phyloP scores from a whole-genome alignment of 495 filamentous ascomycete genomes.

The Neurospora sp. region DNA sequence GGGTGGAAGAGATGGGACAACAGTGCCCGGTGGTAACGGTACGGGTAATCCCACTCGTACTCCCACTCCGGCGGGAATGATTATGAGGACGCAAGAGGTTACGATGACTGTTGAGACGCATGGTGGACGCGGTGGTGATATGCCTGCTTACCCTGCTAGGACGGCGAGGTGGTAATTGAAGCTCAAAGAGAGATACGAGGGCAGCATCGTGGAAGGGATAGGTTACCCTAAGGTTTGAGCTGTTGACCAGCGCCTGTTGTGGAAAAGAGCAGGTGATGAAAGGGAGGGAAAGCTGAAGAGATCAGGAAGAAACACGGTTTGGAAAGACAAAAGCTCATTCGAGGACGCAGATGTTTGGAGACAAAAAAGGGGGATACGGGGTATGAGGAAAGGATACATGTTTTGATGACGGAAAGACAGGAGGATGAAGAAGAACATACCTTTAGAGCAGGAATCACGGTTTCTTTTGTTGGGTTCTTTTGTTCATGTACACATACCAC shows the following conservation, averaged over 20 bases:
- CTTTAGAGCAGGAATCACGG: not conserved
- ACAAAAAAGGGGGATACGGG: not conserved
- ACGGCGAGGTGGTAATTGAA: not conserved
- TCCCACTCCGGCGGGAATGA: not conserved
- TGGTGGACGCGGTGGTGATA: not conserved
- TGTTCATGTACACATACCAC: not conserved
- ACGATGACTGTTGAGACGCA: not conserved
- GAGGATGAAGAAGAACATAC: not conserved
- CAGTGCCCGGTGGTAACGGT: not conserved
- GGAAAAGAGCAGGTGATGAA: not conserved
- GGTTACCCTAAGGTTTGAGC: not conserved
- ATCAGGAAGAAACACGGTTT: too few relatives aligned
- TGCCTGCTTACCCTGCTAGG: not conserved
- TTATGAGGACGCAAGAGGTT: not conserved
- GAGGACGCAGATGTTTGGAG: not conserved
- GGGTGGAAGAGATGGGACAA: not conserved
- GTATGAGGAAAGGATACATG: not conserved
- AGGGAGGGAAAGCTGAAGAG: too few relatives aligned
- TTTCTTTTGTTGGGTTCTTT: not conserved
- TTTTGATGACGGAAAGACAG: too few relatives aligned
- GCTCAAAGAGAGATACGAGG: too few relatives aligned
- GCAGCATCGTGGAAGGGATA: not conserved
- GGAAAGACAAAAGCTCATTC: not conserved
- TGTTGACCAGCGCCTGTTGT: not conserved
- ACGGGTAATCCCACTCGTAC: not conserved